Base-by-base conservation (phyloP, 2,329 filamentous ascomycete species). In the Trichoderma oligosporum region DNA sequence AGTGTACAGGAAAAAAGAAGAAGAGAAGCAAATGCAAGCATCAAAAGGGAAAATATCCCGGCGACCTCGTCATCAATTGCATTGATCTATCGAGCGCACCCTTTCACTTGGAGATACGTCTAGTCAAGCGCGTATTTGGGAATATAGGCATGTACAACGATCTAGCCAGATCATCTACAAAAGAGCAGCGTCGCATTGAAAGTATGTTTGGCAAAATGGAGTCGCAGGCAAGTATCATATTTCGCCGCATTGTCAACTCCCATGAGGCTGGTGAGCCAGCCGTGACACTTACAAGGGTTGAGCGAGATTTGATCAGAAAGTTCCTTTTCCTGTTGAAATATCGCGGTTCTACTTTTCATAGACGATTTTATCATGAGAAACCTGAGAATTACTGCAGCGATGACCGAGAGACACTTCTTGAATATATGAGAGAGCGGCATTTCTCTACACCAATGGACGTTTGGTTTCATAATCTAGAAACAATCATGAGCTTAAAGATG, bases 41-140 rank as follows among this genome's bases (percentile, higher is more conserved):
- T 39, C 16, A 51, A 18, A 49, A 49, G 0, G 7, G 18, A 24
- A 51, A 39, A 1, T 29, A 2, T 20, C 35, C 35, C 8, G 47
- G 47, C 0, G 47, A 51, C 1, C 47, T 1, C 11, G 47, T 29
- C n/a, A 16, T 31, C 1, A 51, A 51, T 2, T 29, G 35, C 24
- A 1, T 39, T 0, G 1, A 1, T 1, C 29, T 51, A n/a, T n/a
- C n/a, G 1, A 27, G 0, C 9, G n/a, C 35, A 8, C n/a, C 0
- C 29, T 51, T 51, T n/a, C 35, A 0, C 9, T 0, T 51, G n/a
- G 33, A 39, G 7, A 7, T n/a, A 4, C 39, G 1, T n/a, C 0
- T 16, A 12, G 1, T 4, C 16, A 51, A 39, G 3, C 47, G 33
- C n/a, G 27, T 39, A 14, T 51, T 38, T 39, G 47, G 47, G 1